Conservation (phyloP, 441 rosid genomes). For the Cnidoscolus chayamansa region DNA sequence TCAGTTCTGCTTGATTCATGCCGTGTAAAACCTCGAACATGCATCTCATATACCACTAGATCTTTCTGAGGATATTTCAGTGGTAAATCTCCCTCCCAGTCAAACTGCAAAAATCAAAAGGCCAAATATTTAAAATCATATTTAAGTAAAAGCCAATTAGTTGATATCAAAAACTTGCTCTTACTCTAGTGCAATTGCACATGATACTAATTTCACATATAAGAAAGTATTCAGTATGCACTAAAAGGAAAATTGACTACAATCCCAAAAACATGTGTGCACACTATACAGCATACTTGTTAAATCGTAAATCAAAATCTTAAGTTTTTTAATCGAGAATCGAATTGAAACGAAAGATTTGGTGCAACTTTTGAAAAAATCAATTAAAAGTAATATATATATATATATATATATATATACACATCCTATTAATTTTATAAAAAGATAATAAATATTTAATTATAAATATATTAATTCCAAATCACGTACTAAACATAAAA, state of each 20-base stretch:
- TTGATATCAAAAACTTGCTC: background rate
- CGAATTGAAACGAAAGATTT: too few relatives aligned
- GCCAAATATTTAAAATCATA: conserved; percentile 10
- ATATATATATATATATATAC: too few relatives aligned
- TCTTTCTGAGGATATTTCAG: conserved; percentile 67
- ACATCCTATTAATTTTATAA: too few relatives aligned
- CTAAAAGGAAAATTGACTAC: background rate
- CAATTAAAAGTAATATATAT: too few relatives aligned
- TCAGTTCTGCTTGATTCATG: conserved; percentile 74
- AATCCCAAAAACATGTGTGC: background rate
- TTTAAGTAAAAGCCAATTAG: conserved; percentile 14
- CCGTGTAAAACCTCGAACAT: conserved; percentile 85
- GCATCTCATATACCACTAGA: conserved; percentile 83
- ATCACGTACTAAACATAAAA: too few relatives aligned
- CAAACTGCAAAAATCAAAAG: conserved; percentile 57
- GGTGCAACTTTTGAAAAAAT: too few relatives aligned
- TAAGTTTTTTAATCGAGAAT: too few relatives aligned
- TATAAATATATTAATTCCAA: too few relatives aligned
- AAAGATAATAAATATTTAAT: too few relatives aligned
- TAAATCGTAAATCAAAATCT: too few relatives aligned
- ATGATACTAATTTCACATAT: background rate
- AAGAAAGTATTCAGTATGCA: background rate
- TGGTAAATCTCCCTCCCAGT: conserved; percentile 96
- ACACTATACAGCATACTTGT: too few relatives aligned
- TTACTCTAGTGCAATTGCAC: background rate